Base-by-base conservation (phyloP, 768 basidiomycete genomes). In the Podaxis sp. region DNA sequence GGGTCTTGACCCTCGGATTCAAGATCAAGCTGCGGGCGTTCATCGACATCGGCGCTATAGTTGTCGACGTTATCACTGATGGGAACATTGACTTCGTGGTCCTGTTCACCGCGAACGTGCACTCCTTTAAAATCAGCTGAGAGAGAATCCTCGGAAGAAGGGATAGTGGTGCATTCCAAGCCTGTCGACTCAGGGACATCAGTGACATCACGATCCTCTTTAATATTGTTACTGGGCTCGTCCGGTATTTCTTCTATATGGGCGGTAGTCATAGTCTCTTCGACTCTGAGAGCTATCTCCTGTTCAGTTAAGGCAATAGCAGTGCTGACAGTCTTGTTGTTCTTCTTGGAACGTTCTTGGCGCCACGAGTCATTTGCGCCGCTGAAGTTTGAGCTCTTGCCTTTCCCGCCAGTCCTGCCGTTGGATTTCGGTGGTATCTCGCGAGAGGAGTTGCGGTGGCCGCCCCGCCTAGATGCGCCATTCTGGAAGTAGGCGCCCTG, bases 211-310 rank as follows among this genome's bases (percentile, higher is more conserved):
- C 13, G 18, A n/a, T 23, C 18, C 16, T 18, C 10, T 13, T 57
- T 35, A n/a, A 13, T 11, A 28, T 38, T n/a, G 1, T 28, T 2
- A 13, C 38, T 18, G n/a, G 7, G 5, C 1, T 18, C 48, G 50
- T 40, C 48, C n/a, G 9, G 27, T 10, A 51, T 27, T 10, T 40
- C 57, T 28, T 59, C 50, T 18, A 50, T 59, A n/a, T 6, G 37
- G 28, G 57, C 50, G 1, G n/a, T 50, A n/a, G 57, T 18, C 2
- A 13, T 23, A 10, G 14, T 50, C 7, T 38, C 37, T n/a, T 42
- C 48, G 25, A 47, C 6, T 35, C 35, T 7, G 13, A 27, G 37
- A 54, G 61, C 35, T 55, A 63, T 48, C 54, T 63, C 35, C 40
- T 46, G 23, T 25, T 47, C 27, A 32, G 59, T 35, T 46, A 21